A percentile compares a stretch with the other conserved stretches of the same genome.
Evolutionary conservation across 331 rosid species (phyloP).

Genomic region (Rosa hybrid): DNA sequence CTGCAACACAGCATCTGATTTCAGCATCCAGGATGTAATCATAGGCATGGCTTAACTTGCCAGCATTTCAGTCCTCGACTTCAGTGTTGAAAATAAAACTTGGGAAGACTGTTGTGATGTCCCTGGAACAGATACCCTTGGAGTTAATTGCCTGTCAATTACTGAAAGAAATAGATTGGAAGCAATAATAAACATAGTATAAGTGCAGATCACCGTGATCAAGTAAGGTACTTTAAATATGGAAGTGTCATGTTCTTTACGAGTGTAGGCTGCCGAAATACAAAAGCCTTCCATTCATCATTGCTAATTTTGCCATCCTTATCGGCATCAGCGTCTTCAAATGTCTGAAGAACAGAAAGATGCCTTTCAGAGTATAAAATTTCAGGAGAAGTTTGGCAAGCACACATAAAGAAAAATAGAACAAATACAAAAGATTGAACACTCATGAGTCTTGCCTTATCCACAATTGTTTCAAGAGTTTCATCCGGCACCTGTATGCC

Average conservation of each 20-base stretch:
- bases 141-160: background rate
- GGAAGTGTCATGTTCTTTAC: slow-evolving; percentile 69
- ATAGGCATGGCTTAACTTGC: background rate
- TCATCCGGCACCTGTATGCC: slow-evolving; percentile 47
- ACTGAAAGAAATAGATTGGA: background rate
- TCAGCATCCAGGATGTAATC: background rate
- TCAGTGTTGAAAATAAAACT: slow-evolving; percentile 40
- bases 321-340: slow-evolving; percentile 60
- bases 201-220: slow-evolving; percentile 5
- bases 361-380: background rate
- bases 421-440: background rate
- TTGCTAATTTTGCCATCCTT: slow-evolving; percentile 62
- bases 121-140: slow-evolving; percentile 15
- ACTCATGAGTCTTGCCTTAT: slow-evolving; percentile 38
- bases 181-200: background rate
- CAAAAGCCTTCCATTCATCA: slow-evolving; percentile 65
- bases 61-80: slow-evolving; percentile 25
- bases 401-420: background rate
- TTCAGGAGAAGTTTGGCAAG: background rate
- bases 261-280: slow-evolving; percentile 46
- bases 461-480: slow-evolving; percentile 49
- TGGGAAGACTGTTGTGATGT: slow-evolving; percentile 35
- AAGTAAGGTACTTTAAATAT: slow-evolving; percentile 44
- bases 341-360: slow-evolving; percentile 39
- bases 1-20: background rate